phyloP scores from a whole-genome alignment of 306 rosid genomes.

The apple (Malus domestica) region DNA sequence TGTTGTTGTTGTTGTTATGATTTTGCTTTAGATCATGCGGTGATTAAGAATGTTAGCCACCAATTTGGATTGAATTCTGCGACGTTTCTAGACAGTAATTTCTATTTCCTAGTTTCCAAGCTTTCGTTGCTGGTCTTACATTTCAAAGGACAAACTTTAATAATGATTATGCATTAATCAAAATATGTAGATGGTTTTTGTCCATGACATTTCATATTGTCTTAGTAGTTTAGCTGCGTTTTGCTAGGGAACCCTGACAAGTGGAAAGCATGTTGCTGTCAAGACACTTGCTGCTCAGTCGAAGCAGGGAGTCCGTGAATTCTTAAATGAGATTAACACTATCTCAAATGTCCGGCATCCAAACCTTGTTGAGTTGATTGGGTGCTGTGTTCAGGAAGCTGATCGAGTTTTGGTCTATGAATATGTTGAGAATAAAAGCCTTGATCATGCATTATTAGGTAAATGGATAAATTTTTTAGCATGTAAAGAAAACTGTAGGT shows the following conservation, averaged over 20 bases:
- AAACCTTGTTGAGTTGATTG: slow-evolving; percentile 85
- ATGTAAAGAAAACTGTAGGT: slow-evolving; percentile 6
- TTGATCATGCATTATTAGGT: slow-evolving; percentile 72
- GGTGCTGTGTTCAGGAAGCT: slow-evolving; percentile 68
- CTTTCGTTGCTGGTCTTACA: neutral
- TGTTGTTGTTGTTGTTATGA: too few species aligned
- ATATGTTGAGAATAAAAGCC: slow-evolving; percentile 70
- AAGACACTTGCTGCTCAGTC: slow-evolving; percentile 80
- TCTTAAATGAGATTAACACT: slow-evolving; percentile 67
- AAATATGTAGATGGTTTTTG: neutral
- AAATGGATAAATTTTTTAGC: slow-evolving; percentile 12
- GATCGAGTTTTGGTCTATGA: slow-evolving; percentile 77
- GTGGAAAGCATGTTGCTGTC: slow-evolving; percentile 66
- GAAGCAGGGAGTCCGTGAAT: slow-evolving; percentile 84
- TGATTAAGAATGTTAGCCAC: neutral
- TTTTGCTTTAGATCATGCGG: neutral
- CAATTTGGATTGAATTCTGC: neutral
- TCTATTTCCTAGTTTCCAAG: neutral
- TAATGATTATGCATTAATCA: neutral
- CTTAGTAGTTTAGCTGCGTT: slow-evolving; percentile 9
- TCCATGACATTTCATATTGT: neutral
- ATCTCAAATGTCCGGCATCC: slow-evolving; percentile 75
- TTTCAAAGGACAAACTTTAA: neutral
- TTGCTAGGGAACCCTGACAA: slow-evolving; percentile 66
- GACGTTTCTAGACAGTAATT: neutral